Conservation (phyloP, 768 basidiomycete genomes). For the Hygrophorus pudorinus region DNA sequence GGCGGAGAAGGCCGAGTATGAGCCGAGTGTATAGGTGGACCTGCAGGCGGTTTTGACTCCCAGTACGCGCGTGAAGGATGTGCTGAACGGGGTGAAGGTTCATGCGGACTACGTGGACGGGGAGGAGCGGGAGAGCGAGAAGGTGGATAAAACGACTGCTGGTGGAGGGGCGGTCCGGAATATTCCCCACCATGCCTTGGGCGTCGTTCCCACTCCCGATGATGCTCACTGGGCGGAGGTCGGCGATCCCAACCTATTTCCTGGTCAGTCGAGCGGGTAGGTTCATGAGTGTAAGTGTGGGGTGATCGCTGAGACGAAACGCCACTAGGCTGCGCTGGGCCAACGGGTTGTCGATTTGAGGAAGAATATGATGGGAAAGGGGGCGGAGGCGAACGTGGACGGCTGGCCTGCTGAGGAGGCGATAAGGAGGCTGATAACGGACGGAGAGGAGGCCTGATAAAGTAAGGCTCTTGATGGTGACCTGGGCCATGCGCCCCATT, state of each 20-base stretch:
- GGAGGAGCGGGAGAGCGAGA: slow-evolving; percentile 26
- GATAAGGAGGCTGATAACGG: slow-evolving; percentile 52
- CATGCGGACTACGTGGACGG: slow-evolving; percentile 41
- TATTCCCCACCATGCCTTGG: slow-evolving; percentile 34
- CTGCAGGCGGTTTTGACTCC: slow-evolving; percentile 44
- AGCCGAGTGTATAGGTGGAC: slow-evolving; percentile 16
- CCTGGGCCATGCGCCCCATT: slow-evolving; percentile 23
- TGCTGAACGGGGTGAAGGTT: slow-evolving; percentile 49
- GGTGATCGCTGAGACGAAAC: slow-evolving; percentile 50
- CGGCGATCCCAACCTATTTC: slow-evolving; percentile 49
- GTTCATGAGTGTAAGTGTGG: slow-evolving; percentile 45
- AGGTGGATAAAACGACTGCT: slow-evolving; percentile 24
- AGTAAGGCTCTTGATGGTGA: slow-evolving; percentile 50
- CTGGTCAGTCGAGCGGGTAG: slow-evolving; percentile 31
- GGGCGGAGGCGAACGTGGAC: slow-evolving; percentile 42
- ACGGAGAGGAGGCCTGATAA: slow-evolving; percentile 36
- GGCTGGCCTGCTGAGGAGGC: slow-evolving; percentile 32
- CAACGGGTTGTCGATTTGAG: slow-evolving; percentile 36
- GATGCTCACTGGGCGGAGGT: slow-evolving; percentile 9
- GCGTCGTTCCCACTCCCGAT: slow-evolving; percentile 26
- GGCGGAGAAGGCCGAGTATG: slow-evolving; percentile 24
- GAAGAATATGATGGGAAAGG: slow-evolving; percentile 39
- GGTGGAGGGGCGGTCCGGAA: slow-evolving; percentile 20
- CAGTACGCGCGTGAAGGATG: slow-evolving; percentile 39
- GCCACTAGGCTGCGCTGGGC: slow-evolving; percentile 38